Evolutionary conservation across 495 filamentous ascomycete genomes (phyloP), one percentile per base, ranked within the genome.

Genomic region (Lasiosphaeria ovina): DNA sequence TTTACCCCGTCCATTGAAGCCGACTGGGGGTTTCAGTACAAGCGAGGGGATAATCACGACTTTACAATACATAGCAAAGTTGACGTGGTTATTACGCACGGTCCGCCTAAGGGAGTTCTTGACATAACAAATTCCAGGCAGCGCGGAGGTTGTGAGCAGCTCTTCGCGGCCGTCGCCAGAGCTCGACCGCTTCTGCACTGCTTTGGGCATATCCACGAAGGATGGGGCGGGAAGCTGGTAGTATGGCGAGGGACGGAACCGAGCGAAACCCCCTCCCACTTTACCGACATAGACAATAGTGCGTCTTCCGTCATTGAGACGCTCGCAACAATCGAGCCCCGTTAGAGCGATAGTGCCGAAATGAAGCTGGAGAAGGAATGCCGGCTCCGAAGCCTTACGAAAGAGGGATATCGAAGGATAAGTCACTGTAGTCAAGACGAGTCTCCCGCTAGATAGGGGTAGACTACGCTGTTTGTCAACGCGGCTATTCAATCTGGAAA

Each of bases 181-280:
- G 73, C 80, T 4, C 66, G 76, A 50, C 88, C 87, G 1, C 72
- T 69, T 6, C 63, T 91, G 62, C 86, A 90, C 68, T 89, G 85
- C 66, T 91, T 90, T 60, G 87, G 88, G 4, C 88, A 91, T 68
- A 89, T 91, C 35, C 88, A 90, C 63, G 88, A 92, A 67, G 86
- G 77, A 0, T 90, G 86, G 81, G 89, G 89, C n/a, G 87, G 82
- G 4, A 77, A 79, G 57, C 64, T 85, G 35, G 77, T 87, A 0
- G 69, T 70, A 3, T 92, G 89, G 86, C 66, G 73, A n/a, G 56
- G 31, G 5, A 52, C 32, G 4, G n/a, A 56, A 16, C 40, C 44
- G 12, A 51, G 50, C 14, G 63, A 70, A 67, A 33, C 45, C 38
- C 68, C 65, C 17, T 54, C 65, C 52, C 54, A 44, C 74, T 83